phyloP scores from a whole-genome alignment of 352 stramenopile species.

The Pythium pyrilobum region DNA sequence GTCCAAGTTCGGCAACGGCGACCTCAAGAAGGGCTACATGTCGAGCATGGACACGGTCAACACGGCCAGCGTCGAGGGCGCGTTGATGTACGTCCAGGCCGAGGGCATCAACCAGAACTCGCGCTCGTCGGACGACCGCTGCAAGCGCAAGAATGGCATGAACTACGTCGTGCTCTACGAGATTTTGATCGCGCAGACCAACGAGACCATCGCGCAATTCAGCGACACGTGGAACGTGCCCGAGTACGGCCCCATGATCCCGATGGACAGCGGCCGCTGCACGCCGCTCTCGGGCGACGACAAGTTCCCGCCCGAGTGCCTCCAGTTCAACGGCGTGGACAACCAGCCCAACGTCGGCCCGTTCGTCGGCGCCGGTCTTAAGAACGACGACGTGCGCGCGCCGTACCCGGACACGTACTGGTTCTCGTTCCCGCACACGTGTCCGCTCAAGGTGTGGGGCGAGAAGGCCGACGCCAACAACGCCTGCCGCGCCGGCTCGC shows the following conservation, averaged over 20 bases:
- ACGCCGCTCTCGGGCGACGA: conserved; percentile 24
- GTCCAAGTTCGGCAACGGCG: conserved; percentile 45
- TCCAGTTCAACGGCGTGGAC: conserved; percentile 39
- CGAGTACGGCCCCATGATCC: conserved; percentile 40
- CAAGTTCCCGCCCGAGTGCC: conserved; percentile 31
- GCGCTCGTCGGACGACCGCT: conserved; percentile 38
- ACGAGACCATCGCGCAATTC: conserved; percentile 41
- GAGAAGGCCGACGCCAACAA: conserved; percentile 42
- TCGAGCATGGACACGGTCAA: conserved; percentile 69
- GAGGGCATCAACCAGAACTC: conserved; percentile 69
- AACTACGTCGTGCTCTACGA: conserved; percentile 49
- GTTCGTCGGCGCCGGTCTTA: conserved; percentile 42
- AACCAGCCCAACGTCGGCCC: conserved; percentile 37
- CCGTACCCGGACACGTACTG: conserved; percentile 27
- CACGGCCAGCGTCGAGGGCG: conserved; percentile 61
- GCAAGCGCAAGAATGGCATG: conserved; percentile 47
- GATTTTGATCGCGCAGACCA: conserved; percentile 40
- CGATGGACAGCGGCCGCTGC: conserved; percentile 35
- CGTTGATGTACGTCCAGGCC: conserved; percentile 77
- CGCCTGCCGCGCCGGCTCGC: conserved; percentile 35
- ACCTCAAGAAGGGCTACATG: conserved; percentile 47
- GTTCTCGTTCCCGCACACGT: conserved; percentile 54
- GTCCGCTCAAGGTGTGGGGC: conserved; percentile 42
- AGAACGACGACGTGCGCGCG: conserved; percentile 19
- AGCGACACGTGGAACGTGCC: conserved; percentile 23